phyloP scores from a whole-genome alignment of 2,329 filamentous ascomycete species.

The Lasiodiplodia sp. region DNA sequence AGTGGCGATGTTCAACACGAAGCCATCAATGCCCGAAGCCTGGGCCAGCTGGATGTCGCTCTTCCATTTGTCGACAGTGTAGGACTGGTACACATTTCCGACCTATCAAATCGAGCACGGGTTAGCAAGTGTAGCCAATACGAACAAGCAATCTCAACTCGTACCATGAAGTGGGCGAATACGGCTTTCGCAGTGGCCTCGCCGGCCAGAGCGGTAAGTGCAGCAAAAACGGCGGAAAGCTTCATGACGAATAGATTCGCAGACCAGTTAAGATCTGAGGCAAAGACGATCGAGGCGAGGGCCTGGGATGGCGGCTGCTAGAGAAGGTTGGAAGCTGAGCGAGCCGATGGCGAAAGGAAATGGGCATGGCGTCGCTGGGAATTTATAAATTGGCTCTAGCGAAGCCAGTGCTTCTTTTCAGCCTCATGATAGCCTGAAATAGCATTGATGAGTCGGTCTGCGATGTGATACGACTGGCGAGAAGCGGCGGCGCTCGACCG shows the following conservation, averaged over 20 bases:
- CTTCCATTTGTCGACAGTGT: slow-evolving; percentile 38
- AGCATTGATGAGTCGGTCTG: background rate
- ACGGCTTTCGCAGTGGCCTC: slow-evolving; percentile 23
- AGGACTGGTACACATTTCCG: slow-evolving; percentile 36
- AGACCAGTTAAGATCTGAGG: background rate
- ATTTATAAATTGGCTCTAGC: slow-evolving; percentile 9
- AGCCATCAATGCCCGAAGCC: slow-evolving; percentile 50
- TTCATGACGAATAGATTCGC: slow-evolving; percentile 1
- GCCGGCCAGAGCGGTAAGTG: slow-evolving; percentile 20
- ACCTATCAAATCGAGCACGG: slow-evolving; percentile 33
- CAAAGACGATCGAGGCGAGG: background rate
- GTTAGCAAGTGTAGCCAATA: background rate
- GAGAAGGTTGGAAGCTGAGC: background rate
- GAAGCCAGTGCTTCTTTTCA: background rate
- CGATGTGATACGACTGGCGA: background rate
- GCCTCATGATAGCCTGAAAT: slow-evolving; percentile 14
- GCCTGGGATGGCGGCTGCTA: background rate
- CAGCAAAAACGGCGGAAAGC: slow-evolving; percentile 10
- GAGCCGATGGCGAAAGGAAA: slow-evolving; percentile 1
- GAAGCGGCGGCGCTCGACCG: background rate
- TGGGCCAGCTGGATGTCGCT: slow-evolving; percentile 47
- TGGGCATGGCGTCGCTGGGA: background rate
- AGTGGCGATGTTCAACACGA: slow-evolving; percentile 47
- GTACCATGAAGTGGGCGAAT: slow-evolving; percentile 29
- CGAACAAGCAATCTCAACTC: background rate